phyloP scores from a whole-genome alignment of 129 eudicot genomes.

The Chrysanthemum makinoi region DNA sequence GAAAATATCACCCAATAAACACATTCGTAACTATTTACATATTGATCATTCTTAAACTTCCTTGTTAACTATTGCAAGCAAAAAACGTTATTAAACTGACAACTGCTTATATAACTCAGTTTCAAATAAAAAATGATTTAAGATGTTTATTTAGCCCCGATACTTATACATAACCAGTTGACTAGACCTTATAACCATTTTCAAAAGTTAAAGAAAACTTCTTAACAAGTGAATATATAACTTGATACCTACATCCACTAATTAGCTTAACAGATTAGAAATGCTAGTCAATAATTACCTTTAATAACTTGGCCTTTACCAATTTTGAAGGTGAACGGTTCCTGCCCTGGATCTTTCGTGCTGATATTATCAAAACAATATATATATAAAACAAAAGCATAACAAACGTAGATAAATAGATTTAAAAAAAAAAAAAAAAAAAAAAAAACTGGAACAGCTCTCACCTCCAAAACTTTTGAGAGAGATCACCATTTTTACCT shows the following conservation, averaged over 20 bases:
- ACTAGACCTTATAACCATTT: too few species aligned
- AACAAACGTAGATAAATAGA: background rate
- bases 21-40: background rate
- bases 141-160: too few species aligned
- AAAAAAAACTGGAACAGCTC: background rate
- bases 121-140: too few species aligned
- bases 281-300: slow-evolving; percentile 41
- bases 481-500: slow-evolving; percentile 79
- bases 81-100: too few species aligned
- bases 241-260: background rate
- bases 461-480: slow-evolving; percentile 87
- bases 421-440: too few species aligned
- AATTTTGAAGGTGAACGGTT: slow-evolving; percentile 75
- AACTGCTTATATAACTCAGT: too few species aligned
- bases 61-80: too few species aligned
- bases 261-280: background rate
- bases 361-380: slow-evolving; percentile 28
- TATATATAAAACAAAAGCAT: slow-evolving; percentile 6
- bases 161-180: too few species aligned
- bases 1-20: background rate
- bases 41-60: too few species aligned
- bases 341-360: slow-evolving; percentile 89
- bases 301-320: slow-evolving; percentile 85
- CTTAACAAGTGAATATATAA: too few species aligned
- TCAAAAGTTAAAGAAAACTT: too few species aligned